A percentile compares a stretch with the other conserved stretches of the same genome.
Conservation (phyloP, 2,329 filamentous ascomycete genomes). For the Hawksworthiomyces lignivorus region DNA sequence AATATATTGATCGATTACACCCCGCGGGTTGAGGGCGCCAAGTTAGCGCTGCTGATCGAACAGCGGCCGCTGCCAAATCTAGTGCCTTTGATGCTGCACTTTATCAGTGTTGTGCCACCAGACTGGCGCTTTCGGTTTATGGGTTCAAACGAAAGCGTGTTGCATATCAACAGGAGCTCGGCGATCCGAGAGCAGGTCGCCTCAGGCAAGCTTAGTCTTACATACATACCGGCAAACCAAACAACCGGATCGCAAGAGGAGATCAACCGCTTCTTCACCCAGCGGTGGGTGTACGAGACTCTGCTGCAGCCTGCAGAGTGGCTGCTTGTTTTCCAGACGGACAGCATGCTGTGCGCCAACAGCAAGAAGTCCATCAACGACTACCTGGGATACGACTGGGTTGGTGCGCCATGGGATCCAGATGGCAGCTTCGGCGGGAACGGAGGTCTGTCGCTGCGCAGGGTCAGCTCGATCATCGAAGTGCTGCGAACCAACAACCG, state of each 20-base stretch:
- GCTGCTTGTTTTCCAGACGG: slow-evolving; percentile 47
- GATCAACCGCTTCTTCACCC: slow-evolving; percentile 46
- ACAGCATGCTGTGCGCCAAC: slow-evolving; percentile 50
- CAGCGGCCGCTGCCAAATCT: slow-evolving; percentile 41
- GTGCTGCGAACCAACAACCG: slow-evolving; percentile 41
- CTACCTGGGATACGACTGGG: slow-evolving; percentile 46
- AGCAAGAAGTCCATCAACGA: slow-evolving; percentile 38
- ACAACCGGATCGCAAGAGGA: slow-evolving; percentile 42
- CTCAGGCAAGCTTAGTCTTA: slow-evolving; percentile 42
- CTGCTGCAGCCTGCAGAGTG: slow-evolving; percentile 43
- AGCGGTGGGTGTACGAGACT: slow-evolving; percentile 42
- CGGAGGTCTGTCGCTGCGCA: slow-evolving; percentile 43
- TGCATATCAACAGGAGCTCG: slow-evolving; percentile 33
- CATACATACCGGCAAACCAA: slow-evolving; percentile 44
- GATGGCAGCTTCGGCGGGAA: slow-evolving; percentile 39
- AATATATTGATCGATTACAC: no score
- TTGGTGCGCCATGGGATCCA: slow-evolving; percentile 42
- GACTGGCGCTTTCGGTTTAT: slow-evolving; percentile 53
- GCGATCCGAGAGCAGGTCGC: slow-evolving; percentile 37
- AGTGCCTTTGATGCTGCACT: slow-evolving; percentile 46
- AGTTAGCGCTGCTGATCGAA: slow-evolving; percentile 49
- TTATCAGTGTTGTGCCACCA: slow-evolving; percentile 47
- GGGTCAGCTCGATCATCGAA: slow-evolving; percentile 46
- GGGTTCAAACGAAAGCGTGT: slow-evolving; percentile 39
- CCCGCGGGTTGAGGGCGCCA: no score